Conservation (phyloP, 1,284 basidiomycete species). For the Ceraceosorus guamensis region DNA sequence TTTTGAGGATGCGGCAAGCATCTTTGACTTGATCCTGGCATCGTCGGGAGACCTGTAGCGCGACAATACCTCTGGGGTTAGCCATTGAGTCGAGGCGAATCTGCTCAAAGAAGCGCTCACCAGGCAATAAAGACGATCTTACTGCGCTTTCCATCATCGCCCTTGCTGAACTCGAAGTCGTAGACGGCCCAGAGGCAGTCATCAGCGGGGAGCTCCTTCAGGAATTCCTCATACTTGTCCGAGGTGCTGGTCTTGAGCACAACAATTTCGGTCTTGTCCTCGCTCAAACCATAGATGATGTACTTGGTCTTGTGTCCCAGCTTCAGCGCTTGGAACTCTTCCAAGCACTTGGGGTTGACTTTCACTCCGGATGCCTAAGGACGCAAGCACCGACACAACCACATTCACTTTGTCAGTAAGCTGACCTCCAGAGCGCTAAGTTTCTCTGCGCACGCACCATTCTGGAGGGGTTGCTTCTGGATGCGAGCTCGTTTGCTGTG, state of each 20-base stretch:
- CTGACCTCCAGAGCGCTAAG: too few species aligned
- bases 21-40: slow-evolving; percentile 84
- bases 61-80: not conserved
- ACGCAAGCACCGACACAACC: not conserved
- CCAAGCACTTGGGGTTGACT: slow-evolving; percentile 60
- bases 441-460: too few species aligned
- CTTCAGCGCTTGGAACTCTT: slow-evolving; percentile 69
- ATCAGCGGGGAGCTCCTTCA: slow-evolving; percentile 64
- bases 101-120: slow-evolving; percentile 48
- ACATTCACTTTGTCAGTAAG: too few species aligned
- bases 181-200: slow-evolving; percentile 86
- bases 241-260: slow-evolving; percentile 37
- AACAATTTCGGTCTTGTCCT: slow-evolving; percentile 58
- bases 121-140: slow-evolving; percentile 84
- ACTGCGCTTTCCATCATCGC: slow-evolving; percentile 71
- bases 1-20: slow-evolving; percentile 88
- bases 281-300: slow-evolving; percentile 72
- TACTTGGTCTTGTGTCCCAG: slow-evolving; percentile 75
- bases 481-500: not conserved
- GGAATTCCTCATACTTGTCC: slow-evolving; percentile 68
- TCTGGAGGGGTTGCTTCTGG: too few species aligned
- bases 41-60: slow-evolving; percentile 72
- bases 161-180: slow-evolving; percentile 80
- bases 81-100: not conserved
- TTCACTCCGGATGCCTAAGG: slow-evolving; percentile 68